Percentiles rank a stretch among this genome's conserved stretches.
phyloP scores from a whole-genome alignment of 2,329 filamentous ascomycete genomes.

The Neospermospora avenae region DNA sequence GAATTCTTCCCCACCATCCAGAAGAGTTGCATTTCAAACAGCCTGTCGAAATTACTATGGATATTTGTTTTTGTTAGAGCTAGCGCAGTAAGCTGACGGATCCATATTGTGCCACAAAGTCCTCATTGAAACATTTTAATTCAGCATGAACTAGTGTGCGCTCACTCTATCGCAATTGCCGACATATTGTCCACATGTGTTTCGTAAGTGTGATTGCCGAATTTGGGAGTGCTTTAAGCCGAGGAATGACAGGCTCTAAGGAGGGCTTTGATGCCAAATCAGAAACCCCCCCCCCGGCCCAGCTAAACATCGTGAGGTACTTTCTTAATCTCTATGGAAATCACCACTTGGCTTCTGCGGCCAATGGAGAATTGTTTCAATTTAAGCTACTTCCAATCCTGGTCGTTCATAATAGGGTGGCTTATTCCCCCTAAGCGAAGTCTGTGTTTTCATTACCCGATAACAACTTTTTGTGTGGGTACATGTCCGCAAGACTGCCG shows the following conservation, averaged over 20 bases:
- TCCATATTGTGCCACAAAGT: not conserved
- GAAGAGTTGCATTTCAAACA: not conserved
- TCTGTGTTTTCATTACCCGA: no score
- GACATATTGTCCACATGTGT: not conserved
- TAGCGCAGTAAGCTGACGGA: not conserved
- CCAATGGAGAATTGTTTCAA: not conserved
- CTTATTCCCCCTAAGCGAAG: no score
- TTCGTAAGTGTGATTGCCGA: not conserved
- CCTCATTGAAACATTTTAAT: not conserved
- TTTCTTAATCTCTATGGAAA: no score
- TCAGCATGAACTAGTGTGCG: not conserved
- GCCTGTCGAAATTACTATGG: not conserved
- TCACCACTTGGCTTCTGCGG: not conserved
- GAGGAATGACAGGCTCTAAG: no score
- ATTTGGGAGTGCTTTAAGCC: no score
- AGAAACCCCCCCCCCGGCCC: no score
- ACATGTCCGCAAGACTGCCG: no score
- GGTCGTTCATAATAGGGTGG: not conserved
- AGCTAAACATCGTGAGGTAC: not conserved
- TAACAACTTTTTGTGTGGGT: no score
- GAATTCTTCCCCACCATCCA: not conserved
- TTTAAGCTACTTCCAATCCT: not conserved
- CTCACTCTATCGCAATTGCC: not conserved
- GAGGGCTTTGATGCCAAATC: no score
- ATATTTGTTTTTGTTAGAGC: not conserved